Percentiles rank a stretch among this genome's conserved stretches.
These are phyloP conservation scores for Coemansia asiatica DNA, from an alignment of 192 early-diverging fungal species.

Conservation along the genomic window DNA sequence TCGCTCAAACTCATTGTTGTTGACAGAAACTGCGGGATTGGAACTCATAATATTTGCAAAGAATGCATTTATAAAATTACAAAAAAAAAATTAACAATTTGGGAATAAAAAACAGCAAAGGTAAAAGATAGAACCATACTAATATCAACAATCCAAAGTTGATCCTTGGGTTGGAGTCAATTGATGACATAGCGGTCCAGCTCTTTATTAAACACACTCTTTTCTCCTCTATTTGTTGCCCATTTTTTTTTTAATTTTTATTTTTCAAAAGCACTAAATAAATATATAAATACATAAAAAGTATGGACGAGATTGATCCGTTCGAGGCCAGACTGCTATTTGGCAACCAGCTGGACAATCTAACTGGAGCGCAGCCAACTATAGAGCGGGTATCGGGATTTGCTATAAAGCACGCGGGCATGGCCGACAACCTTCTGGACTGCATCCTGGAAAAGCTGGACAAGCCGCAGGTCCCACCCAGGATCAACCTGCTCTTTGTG, in stretches of 20 bases:
- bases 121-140: slow-evolving; percentile 4
- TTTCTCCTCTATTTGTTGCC: neutral
- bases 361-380: slow-evolving; percentile 47
- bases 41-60: neutral
- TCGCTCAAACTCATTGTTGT: neutral
- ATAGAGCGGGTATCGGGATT: slow-evolving; percentile 47
- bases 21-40: neutral
- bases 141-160: too few relatives aligned
- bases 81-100: neutral
- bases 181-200: too few relatives aligned
- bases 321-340: slow-evolving; percentile 56
- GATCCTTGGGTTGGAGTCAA: too few relatives aligned
- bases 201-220: neutral
- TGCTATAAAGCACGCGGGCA: slow-evolving; percentile 37
- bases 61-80: neutral
- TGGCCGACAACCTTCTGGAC: slow-evolving; percentile 50
- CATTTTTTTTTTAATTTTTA: neutral
- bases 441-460: slow-evolving; percentile 55
- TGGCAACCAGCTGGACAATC: slow-evolving; percentile 54
- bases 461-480: slow-evolving; percentile 36
- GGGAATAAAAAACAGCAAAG: neutral
- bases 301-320: slow-evolving; percentile 55
- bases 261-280: neutral
- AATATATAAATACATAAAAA: too few relatives aligned
- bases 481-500: slow-evolving; percentile 53